Evolutionary conservation across 495 filamentous ascomycete species (phyloP), one percentile per base, ranked within the genome.

Genomic region (Penicillium cinerascens): DNA sequence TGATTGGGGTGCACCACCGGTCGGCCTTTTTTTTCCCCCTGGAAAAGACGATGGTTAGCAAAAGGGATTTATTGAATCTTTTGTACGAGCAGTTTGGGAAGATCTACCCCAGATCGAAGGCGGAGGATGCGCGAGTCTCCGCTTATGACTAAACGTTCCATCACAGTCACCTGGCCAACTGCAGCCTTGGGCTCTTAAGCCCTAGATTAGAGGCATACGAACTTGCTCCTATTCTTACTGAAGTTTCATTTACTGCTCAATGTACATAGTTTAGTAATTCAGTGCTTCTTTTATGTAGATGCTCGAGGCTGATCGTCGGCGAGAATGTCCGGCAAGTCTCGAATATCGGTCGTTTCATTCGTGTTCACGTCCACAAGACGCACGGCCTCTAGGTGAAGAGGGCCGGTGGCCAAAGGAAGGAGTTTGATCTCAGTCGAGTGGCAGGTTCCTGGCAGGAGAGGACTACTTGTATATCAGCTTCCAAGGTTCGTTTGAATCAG

Each of bases 291-390:
- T 44, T 21, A 48, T 52, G 49, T 10, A 20, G 29, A 37, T 51
- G 45, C 13, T 10, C 59, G 54, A 26, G 66, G 65, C 48, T 64
- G 63, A 40, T 72, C 70, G 45, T 76, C 61, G 7, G 82, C 83
- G 42, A 91, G 60, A 53, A 93, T 83, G 56, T 83, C 82, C 5
- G 91, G 91, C 36, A 96, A 65, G 59, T 95, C 87, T 55, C 82
- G 75, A 46, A 96, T 83, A 73, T 95, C 90, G 15, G 89, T 83
- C 64, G 84, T 83, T 70, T 95, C 89, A 55, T 89, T 87, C 40
- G 82, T 88, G 29, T 78, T 84, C 54, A 93, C 71, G 72, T 98
- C 93, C 20, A 92, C 78, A 9, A 97, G 82, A 48, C 90, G 77
- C 10, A 98, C 80, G 10, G 85, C 84, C 61, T 96, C 92, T 2